A percentile compares a stretch with the other conserved stretches of the same genome.
Evolutionary conservation across 441 rosid genomes (phyloP).

Genomic region (Arabidopsis hybrid): DNA sequence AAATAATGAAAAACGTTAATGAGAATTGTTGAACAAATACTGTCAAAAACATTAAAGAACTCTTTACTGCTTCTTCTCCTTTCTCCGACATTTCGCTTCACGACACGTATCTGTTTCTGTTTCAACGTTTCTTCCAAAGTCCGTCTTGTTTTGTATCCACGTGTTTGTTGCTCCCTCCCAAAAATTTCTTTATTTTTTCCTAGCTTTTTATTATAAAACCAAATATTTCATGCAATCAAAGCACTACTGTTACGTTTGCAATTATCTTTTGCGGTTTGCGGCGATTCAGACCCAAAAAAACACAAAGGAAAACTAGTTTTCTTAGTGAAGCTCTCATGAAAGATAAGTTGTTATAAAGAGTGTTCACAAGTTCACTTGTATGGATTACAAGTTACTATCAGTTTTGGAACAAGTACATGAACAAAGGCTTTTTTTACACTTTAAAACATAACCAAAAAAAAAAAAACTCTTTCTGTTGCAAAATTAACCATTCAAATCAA

Average conservation of each 20-base stretch:
- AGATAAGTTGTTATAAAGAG: not conserved
- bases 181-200: not conserved
- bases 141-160: slow-evolving; percentile 32
- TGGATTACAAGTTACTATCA: no score
- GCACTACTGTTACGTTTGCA: not conserved
- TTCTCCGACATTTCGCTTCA: slow-evolving; percentile 32
- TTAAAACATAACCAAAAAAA: no score
- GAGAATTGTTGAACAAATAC: not conserved
- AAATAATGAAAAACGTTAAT: slow-evolving; percentile 19
- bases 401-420: no score
- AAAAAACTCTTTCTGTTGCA: not conserved
- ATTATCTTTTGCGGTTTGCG: slow-evolving; percentile 19
- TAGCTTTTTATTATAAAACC: slow-evolving; percentile 31
- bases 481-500: not conserved
- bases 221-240: slow-evolving; percentile 36
- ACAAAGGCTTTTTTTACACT: no score
- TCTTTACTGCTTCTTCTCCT: not conserved
- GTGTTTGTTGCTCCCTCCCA: slow-evolving; percentile 27
- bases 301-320: not conserved
- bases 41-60: not conserved
- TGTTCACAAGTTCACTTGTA: not conserved
- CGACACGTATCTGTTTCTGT: slow-evolving; percentile 44
- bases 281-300: not conserved
- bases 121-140: slow-evolving; percentile 36
- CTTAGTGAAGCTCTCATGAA: not conserved